Evolutionary conservation across 176 grass and related monocot genomes (phyloP).

Genomic region (Tillandsia leiboldiana): DNA sequence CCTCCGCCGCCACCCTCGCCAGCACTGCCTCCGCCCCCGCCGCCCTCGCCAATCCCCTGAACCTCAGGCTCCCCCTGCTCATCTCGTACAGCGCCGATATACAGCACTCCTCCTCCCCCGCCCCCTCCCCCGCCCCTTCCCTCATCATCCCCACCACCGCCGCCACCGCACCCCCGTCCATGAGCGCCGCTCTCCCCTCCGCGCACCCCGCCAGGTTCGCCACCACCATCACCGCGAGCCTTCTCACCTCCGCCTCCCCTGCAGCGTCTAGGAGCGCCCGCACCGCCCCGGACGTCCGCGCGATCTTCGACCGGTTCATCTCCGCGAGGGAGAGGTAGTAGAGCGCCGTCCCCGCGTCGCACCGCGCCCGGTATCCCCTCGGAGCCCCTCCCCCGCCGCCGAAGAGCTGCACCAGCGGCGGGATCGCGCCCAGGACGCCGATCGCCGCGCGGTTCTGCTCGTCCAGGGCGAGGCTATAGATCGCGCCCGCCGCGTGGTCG

Average conservation of each 20-base stretch:
- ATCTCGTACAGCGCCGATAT: slow-evolving; percentile 34
- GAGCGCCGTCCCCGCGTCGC: slow-evolving; percentile 37
- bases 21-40: slow-evolving; percentile 27
- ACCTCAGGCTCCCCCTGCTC: slow-evolving; percentile 36
- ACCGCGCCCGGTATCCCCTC: slow-evolving; percentile 9
- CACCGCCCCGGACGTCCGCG: slow-evolving; percentile 15
- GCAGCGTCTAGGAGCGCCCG: slow-evolving; percentile 18
- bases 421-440: slow-evolving; percentile 36
- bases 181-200: slow-evolving; percentile 35
- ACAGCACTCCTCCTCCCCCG: slow-evolving; percentile 38
- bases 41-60: slow-evolving; percentile 23
- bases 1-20: slow-evolving; percentile 22
- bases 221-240: slow-evolving; percentile 27
- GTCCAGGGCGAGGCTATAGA: slow-evolving; percentile 38
- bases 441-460: slow-evolving; percentile 31
- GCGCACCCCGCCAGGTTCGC: slow-evolving; percentile 30
- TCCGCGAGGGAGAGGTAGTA: slow-evolving; percentile 36
- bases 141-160: slow-evolving; percentile 22
- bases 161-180: slow-evolving; percentile 26
- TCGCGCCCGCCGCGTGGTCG: slow-evolving; percentile 23
- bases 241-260: slow-evolving; percentile 6
- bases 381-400: neutral
- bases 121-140: neutral
- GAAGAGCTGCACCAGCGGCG: slow-evolving; percentile 28
- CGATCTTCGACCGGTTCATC: slow-evolving; percentile 27